Base-by-base conservation (phyloP, 345 rosid genomes). In the Litchi chinensis region DNA sequence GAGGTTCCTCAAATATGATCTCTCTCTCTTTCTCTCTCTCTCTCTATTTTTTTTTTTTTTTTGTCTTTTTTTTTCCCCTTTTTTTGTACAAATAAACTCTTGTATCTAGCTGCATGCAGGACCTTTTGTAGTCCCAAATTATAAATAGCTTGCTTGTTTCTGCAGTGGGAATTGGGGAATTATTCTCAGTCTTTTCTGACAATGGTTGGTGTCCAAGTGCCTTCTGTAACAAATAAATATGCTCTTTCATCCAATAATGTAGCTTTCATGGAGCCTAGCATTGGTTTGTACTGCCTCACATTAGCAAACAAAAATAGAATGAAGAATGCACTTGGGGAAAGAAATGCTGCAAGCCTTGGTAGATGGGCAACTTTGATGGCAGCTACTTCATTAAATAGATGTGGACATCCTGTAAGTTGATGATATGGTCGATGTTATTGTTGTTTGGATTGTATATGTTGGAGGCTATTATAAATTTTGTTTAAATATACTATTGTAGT, bases 161-260 rank as follows among this genome's bases (percentile, higher is more conserved):
- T 88, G 87, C 95, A 93, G 98, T 95, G 98, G 98, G 91, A 92
- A 82, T 78, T 92, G 85, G 97, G 95, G 70, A 91, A 90, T 79
- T 88, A 89, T 76, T 83, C 79, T 21, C 82, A 80, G 78, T 95
- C 98, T 65, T 91, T 92, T 84, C 83, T 88, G 73, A 85, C 83
- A 83, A 90, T 93, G 95, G 77, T 91, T 68, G 90, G 88, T 81
- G 83, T 85, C 79, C 85, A 83, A 82, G 85, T 56, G 74, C 79
- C 70, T 82, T 79, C 80, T 68, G 72, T 56, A 67, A 70, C 77
- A 64, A 82, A 79, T 50, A 85, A 78, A 63, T 79, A 85, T 83
- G 80, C 85, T 37, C 81, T 91, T 52, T 85, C 91, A 76, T 85
- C 92, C 76, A 87, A 82, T 85, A 87, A 83, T 69, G 82, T 75